Evolutionary conservation across 768 basidiomycete genomes (phyloP).

Genomic region (Vararia minispora): DNA sequence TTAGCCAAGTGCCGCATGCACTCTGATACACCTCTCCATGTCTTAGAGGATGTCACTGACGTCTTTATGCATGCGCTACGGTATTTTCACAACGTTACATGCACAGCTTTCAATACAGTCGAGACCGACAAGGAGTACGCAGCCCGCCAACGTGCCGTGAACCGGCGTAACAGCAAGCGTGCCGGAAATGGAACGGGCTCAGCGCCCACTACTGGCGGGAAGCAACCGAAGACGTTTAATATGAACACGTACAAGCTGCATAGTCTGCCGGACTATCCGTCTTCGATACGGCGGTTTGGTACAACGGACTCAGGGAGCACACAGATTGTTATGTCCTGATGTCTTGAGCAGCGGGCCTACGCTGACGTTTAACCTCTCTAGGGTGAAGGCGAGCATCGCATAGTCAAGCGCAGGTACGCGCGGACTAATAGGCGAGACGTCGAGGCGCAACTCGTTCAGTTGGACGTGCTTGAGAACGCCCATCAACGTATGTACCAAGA

Average conservation of each 20-base stretch:
- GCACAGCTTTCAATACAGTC: constrained; percentile 6
- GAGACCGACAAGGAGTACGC: constrained; percentile 9
- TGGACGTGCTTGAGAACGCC: constrained; percentile 10
- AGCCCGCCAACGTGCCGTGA: too few relatives aligned
- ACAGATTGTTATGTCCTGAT: constrained; percentile 17
- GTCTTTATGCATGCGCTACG: constrained; percentile 7
- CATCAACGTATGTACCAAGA: background rate
- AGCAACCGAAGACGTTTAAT: constrained; percentile 16
- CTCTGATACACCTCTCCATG: constrained; percentile 11
- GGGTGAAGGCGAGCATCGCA: constrained; percentile 25
- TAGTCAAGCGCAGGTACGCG: constrained; percentile 20
- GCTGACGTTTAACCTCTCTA: constrained; percentile 5
- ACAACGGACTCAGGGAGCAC: constrained; percentile 26
- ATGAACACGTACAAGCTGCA: constrained; percentile 25
- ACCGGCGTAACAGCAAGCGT: background rate
- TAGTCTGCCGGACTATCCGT: constrained; percentile 22
- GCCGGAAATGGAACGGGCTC: background rate
- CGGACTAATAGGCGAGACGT: constrained; percentile 17
- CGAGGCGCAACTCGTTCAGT: constrained; percentile 15
- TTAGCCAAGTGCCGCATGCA: constrained; percentile 20
- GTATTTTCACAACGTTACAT: constrained; percentile 10
- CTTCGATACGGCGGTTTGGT: constrained; percentile 19
- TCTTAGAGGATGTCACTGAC: constrained; percentile 3
- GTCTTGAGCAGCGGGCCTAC: background rate
- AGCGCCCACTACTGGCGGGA: background rate